Percentiles rank a stretch among this genome's conserved stretches.
These are phyloP conservation scores for Aristolochia contorta DNA, from an alignment of 164 flowering plant species.

Conservation along the genomic window DNA sequence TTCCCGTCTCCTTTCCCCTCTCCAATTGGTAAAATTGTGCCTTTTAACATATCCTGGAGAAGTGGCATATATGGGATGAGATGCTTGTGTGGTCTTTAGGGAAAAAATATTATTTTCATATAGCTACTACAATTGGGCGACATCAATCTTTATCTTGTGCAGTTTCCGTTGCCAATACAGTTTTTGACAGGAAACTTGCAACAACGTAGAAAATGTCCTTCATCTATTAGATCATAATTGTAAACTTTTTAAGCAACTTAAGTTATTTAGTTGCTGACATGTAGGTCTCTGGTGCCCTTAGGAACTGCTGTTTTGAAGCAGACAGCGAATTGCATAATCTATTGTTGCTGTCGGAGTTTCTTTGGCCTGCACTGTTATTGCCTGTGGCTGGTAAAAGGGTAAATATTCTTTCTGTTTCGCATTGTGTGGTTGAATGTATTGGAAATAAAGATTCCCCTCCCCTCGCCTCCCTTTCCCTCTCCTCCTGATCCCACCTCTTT, in stretches of 20 bases:
- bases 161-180: background rate
- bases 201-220: no score
- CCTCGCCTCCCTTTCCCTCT: no score
- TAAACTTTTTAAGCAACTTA: background rate
- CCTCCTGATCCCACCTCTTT: no score
- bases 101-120: no score
- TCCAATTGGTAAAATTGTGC: no score
- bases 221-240: no score
- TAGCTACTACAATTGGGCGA: no score
- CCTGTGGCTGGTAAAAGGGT: conserved; percentile 95
- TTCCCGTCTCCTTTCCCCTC: no score
- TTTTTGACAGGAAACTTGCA: background rate
- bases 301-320: conserved; percentile 95
- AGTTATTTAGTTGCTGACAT: background rate
- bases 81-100: no score
- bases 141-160: no score
- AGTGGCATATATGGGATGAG: no score
- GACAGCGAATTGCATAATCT: conserved; percentile 70
- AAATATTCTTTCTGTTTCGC: background rate
- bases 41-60: no score
- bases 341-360: conserved; percentile 84
- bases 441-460: background rate
- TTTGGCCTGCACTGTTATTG: conserved; percentile 93
- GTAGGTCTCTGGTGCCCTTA: conserved; percentile 83
- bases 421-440: background rate